Evolutionary conservation across 768 basidiomycete genomes (phyloP).

Genomic region (Amyloporia xantha): DNA sequence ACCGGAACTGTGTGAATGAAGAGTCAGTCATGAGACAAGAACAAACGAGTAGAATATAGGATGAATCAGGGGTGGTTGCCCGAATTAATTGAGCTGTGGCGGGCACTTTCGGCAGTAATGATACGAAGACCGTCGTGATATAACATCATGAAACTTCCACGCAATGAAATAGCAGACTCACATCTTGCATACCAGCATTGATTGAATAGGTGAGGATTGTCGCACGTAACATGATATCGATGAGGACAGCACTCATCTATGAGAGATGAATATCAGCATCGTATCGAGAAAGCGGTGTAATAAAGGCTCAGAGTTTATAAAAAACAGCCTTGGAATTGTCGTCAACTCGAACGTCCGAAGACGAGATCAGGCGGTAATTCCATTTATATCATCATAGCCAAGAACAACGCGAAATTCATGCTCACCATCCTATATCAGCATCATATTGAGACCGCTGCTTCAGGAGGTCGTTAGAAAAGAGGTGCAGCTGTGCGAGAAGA

Average conservation of each 20-base stretch:
- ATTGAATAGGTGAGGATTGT: too few species aligned
- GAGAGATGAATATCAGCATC: neutral
- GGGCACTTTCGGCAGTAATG: constrained; percentile 80
- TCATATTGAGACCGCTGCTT: too few species aligned
- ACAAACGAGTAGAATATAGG: too few species aligned
- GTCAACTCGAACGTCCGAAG: constrained; percentile 42
- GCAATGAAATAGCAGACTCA: neutral
- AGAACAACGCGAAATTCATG: constrained; percentile 12
- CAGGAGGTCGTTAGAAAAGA: too few species aligned
- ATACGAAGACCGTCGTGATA: constrained; percentile 95
- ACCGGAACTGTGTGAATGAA: too few species aligned
- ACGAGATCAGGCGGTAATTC: constrained; percentile 82
- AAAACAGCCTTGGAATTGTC: constrained; percentile 82
- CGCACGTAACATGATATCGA: too few species aligned
- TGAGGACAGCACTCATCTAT: too few species aligned
- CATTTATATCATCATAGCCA: constrained; percentile 54
- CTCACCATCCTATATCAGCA: too few species aligned
- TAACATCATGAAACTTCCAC: constrained; percentile 59
- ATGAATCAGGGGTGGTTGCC: constrained; percentile 72
- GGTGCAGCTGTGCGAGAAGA: too few species aligned
- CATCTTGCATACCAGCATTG: too few species aligned
- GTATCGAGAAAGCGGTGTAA: neutral
- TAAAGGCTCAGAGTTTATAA: constrained; percentile 53
- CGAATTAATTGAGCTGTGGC: constrained; percentile 82
- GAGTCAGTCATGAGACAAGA: neutral